Conservation (phyloP, 1,139 yeast species). For the Suhomyces taliae region DNA sequence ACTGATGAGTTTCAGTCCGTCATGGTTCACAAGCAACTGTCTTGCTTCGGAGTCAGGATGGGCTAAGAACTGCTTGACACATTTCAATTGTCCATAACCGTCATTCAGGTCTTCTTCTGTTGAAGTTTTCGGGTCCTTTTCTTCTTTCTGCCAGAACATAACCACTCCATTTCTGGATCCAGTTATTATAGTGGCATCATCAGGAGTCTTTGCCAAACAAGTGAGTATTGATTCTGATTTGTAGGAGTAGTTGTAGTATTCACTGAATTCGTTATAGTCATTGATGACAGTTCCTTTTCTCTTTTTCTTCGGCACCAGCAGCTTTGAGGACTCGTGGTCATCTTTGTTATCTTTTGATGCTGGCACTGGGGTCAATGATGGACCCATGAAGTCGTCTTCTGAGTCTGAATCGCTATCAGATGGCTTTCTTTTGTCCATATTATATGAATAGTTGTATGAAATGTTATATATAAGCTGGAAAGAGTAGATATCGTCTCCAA, state of each 20-base stretch:
- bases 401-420: conserved; percentile 1
- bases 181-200: conserved; percentile 25
- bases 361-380: conserved; percentile 2
- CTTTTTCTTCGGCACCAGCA: not conserved
- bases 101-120: not conserved
- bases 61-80: conserved; percentile 38
- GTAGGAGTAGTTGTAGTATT: conserved; percentile 12
- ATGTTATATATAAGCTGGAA: too few relatives aligned
- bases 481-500: not conserved
- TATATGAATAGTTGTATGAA: too few relatives aligned
- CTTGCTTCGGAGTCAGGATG: conserved; percentile 20
- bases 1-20: conserved; percentile 29
- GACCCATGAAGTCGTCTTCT: conserved; percentile 10
- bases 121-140: conserved; percentile 1
- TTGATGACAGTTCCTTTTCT: not conserved
- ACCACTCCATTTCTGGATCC: conserved; percentile 42
- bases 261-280: conserved; percentile 6
- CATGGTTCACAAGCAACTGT: conserved; percentile 15
- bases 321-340: not conserved
- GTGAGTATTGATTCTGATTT: conserved; percentile 12
- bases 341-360: not conserved
- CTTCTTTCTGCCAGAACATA: conserved; percentile 39
- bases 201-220: conserved; percentile 10
- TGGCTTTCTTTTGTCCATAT: not conserved
- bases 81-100: conserved; percentile 26